Base-by-base conservation (phyloP, 2,329 filamentous ascomycete species). In the Alternaria triticina region DNA sequence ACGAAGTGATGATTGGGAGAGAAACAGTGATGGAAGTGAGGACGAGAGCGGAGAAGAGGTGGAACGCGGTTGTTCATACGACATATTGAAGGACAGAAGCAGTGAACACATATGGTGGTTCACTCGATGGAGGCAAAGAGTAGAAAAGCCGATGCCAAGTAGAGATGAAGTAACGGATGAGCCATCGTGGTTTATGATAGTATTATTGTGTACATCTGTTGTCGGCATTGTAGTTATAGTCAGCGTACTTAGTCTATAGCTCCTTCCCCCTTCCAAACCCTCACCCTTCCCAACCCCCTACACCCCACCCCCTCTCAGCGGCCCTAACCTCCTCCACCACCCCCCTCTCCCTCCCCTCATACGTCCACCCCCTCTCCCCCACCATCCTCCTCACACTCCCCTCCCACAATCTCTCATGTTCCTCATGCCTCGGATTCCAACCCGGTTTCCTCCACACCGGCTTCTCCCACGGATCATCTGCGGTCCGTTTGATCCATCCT, bases 361-460 rank as follows among this genome's bases (percentile, higher is more conserved):
- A 15, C 13, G 12, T n/a, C 13, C 23, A 15, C 12, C 8, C 3
- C 10, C 7, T 9, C 11, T 7, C 11, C 17, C 30, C n/a, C 33
- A 59, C 12, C 22, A 22, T 11, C 50, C 23, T 12, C 23, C 30
- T 22, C 12, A 52, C 55, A 59, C 54, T 58, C 4, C 4, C 9
- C 7, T 49, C 25, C 36, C 36, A 40, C 36, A 40, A 12, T 9
- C 6, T 2, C 15, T 43, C 1, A 4, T 11, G 3, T 13, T 22
- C 17, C 33, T 28, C 15, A 30, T 33, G 1, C 30, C 23, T 8
- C 3, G 25, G 23, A 61, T 12, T 11, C 15, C 6, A 25, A n/a
- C 44, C 44, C 44, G 22, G 44, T 5, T 23, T 46, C 20, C 7
- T 36, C 30, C 2, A 64, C 1, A 51, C 10, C 40, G 61, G 61